Base-by-base conservation (phyloP, 179 eudicot species). In the Amaranthus tricolor region DNA sequence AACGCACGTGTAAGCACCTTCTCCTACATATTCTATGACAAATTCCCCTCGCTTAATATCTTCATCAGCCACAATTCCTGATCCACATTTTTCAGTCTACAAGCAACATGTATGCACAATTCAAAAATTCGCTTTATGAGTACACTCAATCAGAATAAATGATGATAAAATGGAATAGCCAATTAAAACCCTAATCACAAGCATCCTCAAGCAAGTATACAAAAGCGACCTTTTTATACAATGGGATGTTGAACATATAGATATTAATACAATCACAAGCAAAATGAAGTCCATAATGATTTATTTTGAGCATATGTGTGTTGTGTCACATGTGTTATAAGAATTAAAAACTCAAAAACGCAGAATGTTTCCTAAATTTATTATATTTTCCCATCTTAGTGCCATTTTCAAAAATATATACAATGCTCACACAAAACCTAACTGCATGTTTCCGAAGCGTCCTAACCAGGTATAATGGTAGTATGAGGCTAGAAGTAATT, bases 21-120 rank as follows among this genome's bases (percentile, higher is more conserved):
- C 99, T 83, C 99, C 99, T 53, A 95, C 99, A 76, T 95, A 95
- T 81, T 95, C 99, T 74, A 95, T 91, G 43, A 95, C 85, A 84
- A 90, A 95, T 71, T 95, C 98, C 62, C 98, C 98, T 82, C 76
- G 85, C 81, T 83, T 88, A 60, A 95, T 95, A 80, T 95, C 97
- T 88, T 95, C 99, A 76, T 89, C 94, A 65, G 97, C 98, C 75
- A 93, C 96, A 77, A 95, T 83, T 72, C 98, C 99, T 62, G 94
- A 83, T 73, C 99, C 99, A 76, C 99, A 95, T 83, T 89, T 95
- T 82, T 95, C 97, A 31, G 99, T 95, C 99, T 95, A 86, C 81
- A 82, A 76, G 63, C 70, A 80, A 80, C 71, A 76, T 64, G 62
- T 72, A 82, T 78, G n/a, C 70, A 19, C 61, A 17, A 64, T 78